Conservation (phyloP, 257 asterid genomes). For the Solanum arcanum region DNA sequence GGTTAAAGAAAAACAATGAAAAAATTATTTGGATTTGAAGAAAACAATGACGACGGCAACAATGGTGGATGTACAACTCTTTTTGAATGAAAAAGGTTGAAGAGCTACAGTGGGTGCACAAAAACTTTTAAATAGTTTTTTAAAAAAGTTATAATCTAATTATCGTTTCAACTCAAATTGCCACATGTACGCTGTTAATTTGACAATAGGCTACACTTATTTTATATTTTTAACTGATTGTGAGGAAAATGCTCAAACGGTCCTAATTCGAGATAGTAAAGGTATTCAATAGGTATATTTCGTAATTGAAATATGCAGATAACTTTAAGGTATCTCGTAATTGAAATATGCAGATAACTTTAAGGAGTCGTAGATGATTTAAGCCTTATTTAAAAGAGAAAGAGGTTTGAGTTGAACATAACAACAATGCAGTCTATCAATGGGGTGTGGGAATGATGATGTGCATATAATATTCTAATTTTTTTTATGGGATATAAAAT, state of each 20-base stretch:
- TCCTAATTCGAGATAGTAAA: no score
- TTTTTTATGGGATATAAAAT: neutral
- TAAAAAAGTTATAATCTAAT: no score
- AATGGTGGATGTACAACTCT: no score
- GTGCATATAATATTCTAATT: neutral
- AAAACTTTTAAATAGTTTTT: no score
- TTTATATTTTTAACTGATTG: no score
- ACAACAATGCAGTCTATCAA: neutral
- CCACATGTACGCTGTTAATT: neutral
- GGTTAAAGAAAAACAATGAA: neutral
- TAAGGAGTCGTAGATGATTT: rapidly evolving
- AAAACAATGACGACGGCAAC: no score
- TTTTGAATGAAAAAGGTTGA: neutral
- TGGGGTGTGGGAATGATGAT: neutral
- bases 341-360: no score
- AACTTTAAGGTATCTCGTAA: no score
- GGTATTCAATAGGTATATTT: no score
- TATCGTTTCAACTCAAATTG: neutral
- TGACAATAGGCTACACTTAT: neutral
- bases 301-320: no score
- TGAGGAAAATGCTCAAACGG: no score
- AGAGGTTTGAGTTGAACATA: neutral
- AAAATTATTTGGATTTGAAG: no score
- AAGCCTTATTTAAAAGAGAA: neutral
- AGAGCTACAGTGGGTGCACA: neutral